Base-by-base conservation (phyloP, 345 rosid genomes). In the Heritiera fomes region DNA sequence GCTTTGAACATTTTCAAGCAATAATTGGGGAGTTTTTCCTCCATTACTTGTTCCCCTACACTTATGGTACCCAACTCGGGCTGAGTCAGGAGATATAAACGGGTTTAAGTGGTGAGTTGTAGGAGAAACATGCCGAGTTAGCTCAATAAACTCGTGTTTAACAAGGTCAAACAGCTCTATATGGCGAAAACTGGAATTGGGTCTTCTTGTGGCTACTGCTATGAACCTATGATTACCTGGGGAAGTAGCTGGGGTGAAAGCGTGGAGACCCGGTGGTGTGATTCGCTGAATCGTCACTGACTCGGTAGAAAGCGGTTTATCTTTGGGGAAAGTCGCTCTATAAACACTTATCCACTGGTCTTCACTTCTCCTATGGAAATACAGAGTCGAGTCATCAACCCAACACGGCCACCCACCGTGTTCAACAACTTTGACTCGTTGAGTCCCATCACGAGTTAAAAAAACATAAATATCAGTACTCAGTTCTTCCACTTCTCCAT, bases 351-450 rank as follows among this genome's bases (percentile, higher is more conserved):
- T 92, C 97, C 98, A 95, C 0, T 82, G 93, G 7, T 88, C 91
- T 11, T 82, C 84, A 75, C 93, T 91, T 82, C 88, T 86, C 68
- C 91, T 83, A 61, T 93, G 98, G 79, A 95, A 93, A 75, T 82
- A 95, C 1, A 95, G 73, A 11, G 95, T 93, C 5, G 83, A 84
- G 9, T 93, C 94, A 80, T 95, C 95, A 6, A 88, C 90, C 98
- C 95, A 93, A 82, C 90, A 82, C 70, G 98, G 97, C 98, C 98
- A 95, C 0, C 95, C 98, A 59, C 97, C 98, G 81, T 89, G 93
- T 70, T 92, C 89, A 49, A 91, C 91, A 14, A 89, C 89, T 87
- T 93, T 95, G 77, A 87, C 89, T 70, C 97, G 88, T 46, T 53
- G 86, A 80, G 87, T 80, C 77, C 97, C 98, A 73, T 95, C 93